phyloP scores from a whole-genome alignment of 2,329 filamentous ascomycete species.

The Xylaria sp. region DNA sequence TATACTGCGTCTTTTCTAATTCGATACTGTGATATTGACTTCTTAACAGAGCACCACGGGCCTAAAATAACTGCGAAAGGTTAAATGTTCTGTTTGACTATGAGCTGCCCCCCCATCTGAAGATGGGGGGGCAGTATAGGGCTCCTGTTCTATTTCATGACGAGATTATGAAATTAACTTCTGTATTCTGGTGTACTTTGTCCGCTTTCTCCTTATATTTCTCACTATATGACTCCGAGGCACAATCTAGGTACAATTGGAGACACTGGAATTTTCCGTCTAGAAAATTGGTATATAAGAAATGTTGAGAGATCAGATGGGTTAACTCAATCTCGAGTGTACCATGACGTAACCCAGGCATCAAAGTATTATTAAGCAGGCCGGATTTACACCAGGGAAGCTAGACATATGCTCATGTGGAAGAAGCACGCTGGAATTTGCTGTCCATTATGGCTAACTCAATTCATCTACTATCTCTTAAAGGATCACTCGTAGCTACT shows the following conservation, averaged over 20 bases:
- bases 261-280: no score
- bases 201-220: no score
- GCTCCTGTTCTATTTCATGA: not conserved
- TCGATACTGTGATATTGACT: not conserved
- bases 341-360: not conserved
- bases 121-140: not conserved
- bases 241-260: no score
- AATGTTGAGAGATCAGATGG: no score
- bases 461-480: not conserved
- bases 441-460: not conserved
- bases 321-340: not conserved
- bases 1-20: not conserved
- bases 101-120: not conserved
- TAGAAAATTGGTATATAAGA: no score
- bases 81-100: not conserved
- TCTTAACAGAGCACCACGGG: not conserved
- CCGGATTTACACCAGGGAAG: not conserved
- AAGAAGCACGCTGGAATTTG: not conserved
- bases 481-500: no score
- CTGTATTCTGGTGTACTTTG: no score
- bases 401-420: not conserved
- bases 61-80: not conserved
- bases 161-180: no score
- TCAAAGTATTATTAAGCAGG: not conserved
- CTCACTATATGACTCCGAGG: no score